phyloP scores from a whole-genome alignment of 2,329 filamentous ascomycete species.

The Colletotrichum salicis region DNA sequence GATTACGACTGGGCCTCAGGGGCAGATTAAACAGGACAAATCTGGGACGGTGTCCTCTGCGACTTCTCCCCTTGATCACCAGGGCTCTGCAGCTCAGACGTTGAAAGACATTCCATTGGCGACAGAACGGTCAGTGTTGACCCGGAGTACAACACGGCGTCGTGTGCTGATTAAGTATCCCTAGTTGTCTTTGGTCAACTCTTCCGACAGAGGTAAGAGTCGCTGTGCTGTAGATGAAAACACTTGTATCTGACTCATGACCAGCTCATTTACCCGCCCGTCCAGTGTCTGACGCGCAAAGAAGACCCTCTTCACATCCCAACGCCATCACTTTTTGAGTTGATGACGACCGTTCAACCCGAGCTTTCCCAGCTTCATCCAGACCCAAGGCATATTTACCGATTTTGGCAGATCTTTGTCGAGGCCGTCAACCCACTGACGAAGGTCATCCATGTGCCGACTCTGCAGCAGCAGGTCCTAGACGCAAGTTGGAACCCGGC shows the following conservation, averaged over 20 bases:
- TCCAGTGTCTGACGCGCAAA: slow-evolving; percentile 35
- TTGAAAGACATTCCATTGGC: neutral
- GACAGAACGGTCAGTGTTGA: neutral
- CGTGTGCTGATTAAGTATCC: neutral
- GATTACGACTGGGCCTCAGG: slow-evolving; percentile 36
- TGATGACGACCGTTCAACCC: neutral
- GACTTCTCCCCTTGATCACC: neutral
- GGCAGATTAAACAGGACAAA: neutral
- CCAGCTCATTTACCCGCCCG: slow-evolving; percentile 34
- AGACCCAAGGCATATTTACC: slow-evolving; percentile 43
- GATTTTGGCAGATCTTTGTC: slow-evolving; percentile 46
- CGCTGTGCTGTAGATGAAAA: accelerated
- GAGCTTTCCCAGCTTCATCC: slow-evolving; percentile 39
- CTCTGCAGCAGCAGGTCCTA: slow-evolving; percentile 43
- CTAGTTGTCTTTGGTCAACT: slow-evolving; percentile 17
- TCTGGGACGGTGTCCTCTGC: neutral
- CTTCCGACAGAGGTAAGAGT: slow-evolving; percentile 10
- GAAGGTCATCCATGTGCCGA: slow-evolving; percentile 47
- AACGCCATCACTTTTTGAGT: slow-evolving; percentile 21
- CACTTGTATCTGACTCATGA: neutral
- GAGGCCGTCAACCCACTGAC: slow-evolving; percentile 46
- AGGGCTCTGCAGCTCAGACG: neutral
- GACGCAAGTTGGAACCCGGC: slow-evolving; percentile 43
- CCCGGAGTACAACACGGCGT: neutral
- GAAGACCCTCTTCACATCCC: slow-evolving; percentile 38